Evolutionary conservation across 768 basidiomycete genomes (phyloP), one percentile per base, ranked within the genome.

Genomic region (Hemileccinum rubropunctum): DNA sequence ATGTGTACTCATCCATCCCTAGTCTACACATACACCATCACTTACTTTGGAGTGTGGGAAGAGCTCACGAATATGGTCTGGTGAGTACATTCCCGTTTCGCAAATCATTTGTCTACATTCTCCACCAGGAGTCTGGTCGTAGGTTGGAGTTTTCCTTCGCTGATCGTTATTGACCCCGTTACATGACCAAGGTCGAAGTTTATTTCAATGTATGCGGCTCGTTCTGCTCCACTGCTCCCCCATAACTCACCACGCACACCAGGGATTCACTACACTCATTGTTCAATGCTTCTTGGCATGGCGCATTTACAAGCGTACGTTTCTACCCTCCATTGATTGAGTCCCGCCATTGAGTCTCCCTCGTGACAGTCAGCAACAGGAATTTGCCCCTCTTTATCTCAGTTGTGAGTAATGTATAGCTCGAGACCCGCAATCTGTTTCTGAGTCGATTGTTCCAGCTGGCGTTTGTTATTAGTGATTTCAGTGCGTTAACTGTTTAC

Each of bases 251-350:
- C 28, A 34, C 18, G 6, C 15, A 14, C 35, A 3, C 13, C 30
- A 64, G 63, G 56, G 71, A 27, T 59, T 79, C 17, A 80, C 77
- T 12, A 76, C 73, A 6, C 64, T 73, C 38, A 60, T 80, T 17
- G 81, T 82, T 6, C 82, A 83, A 65, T 72, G 76, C 30, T 83
- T 82, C 64, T 71, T 81, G 51, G 59, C 71, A 1, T 63, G 72
- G 54, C 77, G 80, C 0, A 67, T 83, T 3, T 83, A 75, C 69
- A 70, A 65, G 45, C 57, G 76, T 78, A 58, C 44, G 76, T 64
- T 37, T 38, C 21, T 15, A 15, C n/a, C 14, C 7, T 15, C 40
- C 14, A 1, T 35, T 45, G 14, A 7, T 5, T 15, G n/a, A 17
- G 7, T 15, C 8, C 27, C 35, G 34, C 33, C 14, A 41, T 47